A percentile compares a stretch with the other conserved stretches of the same genome.
Evolutionary conservation across 2,329 filamentous ascomycete genomes (phyloP).

Genomic region (Fusarium veterinarium): DNA sequence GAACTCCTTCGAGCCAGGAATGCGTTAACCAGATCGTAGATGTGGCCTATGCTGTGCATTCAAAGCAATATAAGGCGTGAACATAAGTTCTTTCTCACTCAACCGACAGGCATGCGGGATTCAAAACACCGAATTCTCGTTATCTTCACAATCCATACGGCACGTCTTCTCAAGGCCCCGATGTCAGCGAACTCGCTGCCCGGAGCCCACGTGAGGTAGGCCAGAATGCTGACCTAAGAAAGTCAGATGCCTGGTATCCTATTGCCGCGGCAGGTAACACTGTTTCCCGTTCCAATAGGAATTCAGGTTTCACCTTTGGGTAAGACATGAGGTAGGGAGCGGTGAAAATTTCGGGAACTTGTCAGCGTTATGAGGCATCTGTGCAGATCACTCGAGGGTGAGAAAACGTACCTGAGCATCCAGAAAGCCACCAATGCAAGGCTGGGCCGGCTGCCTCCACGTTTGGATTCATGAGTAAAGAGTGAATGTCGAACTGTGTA

Average conservation of each 20-base stretch:
- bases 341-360: constrained; percentile 31
- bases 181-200: constrained; percentile 38
- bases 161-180: constrained; percentile 28
- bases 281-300: constrained; percentile 29
- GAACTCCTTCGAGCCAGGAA: not conserved
- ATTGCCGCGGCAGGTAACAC: constrained; percentile 30
- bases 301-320: not conserved
- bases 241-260: constrained; percentile 17
- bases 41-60: not conserved
- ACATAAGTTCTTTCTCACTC: not conserved
- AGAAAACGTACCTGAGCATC: constrained; percentile 9
- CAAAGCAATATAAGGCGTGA: not conserved
- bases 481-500: not conserved
- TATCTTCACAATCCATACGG: not conserved
- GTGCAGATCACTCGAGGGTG: constrained; percentile 21
- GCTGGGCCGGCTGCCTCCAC: constrained; percentile 39
- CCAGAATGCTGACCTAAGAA: constrained; percentile 23
- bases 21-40: not conserved
- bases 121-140: not conserved
- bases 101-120: not conserved
- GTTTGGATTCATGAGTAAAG: constrained; percentile 8
- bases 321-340: constrained; percentile 30
- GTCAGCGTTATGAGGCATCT: constrained; percentile 25
- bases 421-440: constrained; percentile 22
- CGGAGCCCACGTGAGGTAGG: constrained; percentile 38